These are phyloP conservation scores for Starmerella etchellsii DNA, from an alignment of 805 yeast genomes.

Conservation along the genomic window DNA sequence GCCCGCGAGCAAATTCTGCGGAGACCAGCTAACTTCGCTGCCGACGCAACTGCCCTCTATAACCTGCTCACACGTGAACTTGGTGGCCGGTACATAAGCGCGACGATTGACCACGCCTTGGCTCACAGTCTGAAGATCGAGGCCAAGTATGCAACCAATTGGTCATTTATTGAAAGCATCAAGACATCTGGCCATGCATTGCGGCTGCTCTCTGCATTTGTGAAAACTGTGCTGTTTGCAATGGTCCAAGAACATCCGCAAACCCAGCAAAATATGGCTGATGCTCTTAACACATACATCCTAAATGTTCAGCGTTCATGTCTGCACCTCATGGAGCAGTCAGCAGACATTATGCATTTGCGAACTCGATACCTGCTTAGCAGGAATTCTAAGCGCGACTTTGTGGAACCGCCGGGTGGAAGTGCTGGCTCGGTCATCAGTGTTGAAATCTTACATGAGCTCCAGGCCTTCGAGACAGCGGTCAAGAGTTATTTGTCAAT, in stretches of 20 bases:
- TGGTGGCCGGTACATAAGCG: conserved; percentile 61
- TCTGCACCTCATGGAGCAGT: conserved; percentile 49
- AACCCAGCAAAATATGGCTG: conserved; percentile 46
- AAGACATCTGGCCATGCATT: conserved; percentile 46
- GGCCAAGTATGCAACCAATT: conserved; percentile 28
- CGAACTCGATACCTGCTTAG: conserved; percentile 40
- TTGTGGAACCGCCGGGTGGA: conserved; percentile 21
- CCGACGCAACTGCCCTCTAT: conserved; percentile 50
- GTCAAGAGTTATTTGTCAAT: conserved; percentile 31
- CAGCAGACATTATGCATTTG: conserved; percentile 40
- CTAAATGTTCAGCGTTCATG: conserved; percentile 48
- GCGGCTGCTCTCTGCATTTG: conserved; percentile 54
- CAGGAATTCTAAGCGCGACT: conserved; percentile 68
- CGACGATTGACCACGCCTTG: conserved; percentile 55
- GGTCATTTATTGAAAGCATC: conserved; percentile 39
- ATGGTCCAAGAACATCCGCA: conserved; percentile 44
- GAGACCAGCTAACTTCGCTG: conserved; percentile 37
- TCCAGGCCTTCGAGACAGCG: conserved; percentile 33
- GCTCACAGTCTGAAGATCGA: conserved; percentile 28
- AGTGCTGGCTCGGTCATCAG: conserved; percentile 28
- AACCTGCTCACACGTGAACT: conserved; percentile 56
- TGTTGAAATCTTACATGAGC: conserved; percentile 40
- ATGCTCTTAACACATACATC: conserved; percentile 39
- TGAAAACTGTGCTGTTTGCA: conserved; percentile 64
- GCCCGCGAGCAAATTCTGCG: conserved; percentile 52